A percentile compares a stretch with the other conserved stretches of the same genome.
phyloP scores from a whole-genome alignment of 352 stramenopile species.

The Pythium periplocum region DNA sequence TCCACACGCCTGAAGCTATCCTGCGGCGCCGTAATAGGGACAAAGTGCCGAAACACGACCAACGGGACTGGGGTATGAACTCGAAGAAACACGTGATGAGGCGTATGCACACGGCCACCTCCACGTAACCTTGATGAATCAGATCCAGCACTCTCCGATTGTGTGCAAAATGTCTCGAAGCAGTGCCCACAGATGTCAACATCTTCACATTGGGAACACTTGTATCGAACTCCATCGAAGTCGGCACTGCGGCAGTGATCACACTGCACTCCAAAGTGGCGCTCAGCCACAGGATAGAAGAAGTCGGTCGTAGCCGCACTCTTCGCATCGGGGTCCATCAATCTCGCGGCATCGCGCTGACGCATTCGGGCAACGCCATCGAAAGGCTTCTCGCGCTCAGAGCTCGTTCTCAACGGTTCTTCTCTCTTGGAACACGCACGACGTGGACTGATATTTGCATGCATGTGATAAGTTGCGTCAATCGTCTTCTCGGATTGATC shows the following conservation, averaged over 20 bases:
- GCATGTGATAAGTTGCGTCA: constrained; percentile 47
- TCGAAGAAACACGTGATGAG: constrained; percentile 60
- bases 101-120: constrained; percentile 22
- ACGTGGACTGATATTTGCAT: constrained; percentile 17
- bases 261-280: constrained; percentile 65
- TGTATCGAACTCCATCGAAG: constrained; percentile 55
- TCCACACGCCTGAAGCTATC: no score
- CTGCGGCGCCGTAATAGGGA: constrained; percentile 9
- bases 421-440: constrained; percentile 33
- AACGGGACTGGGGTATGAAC: constrained; percentile 59
- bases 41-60: constrained; percentile 51
- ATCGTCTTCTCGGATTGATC: constrained; percentile 23
- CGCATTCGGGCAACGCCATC: constrained; percentile 6
- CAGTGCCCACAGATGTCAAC: constrained; percentile 66
- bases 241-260: constrained; percentile 61
- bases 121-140: not conserved
- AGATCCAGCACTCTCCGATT: constrained; percentile 11
- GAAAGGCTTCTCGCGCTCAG: constrained; percentile 2
- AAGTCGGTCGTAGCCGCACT: constrained; percentile 1
- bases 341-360: constrained; percentile 3
- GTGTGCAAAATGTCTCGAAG: constrained; percentile 37
- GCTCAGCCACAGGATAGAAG: constrained; percentile 49
- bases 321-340: not conserved
- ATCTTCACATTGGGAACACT: constrained; percentile 65
- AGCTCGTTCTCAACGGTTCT: constrained; percentile 16